phyloP scores from a whole-genome alignment of 345 rosid genomes.

The Noccaea caerulescens region DNA sequence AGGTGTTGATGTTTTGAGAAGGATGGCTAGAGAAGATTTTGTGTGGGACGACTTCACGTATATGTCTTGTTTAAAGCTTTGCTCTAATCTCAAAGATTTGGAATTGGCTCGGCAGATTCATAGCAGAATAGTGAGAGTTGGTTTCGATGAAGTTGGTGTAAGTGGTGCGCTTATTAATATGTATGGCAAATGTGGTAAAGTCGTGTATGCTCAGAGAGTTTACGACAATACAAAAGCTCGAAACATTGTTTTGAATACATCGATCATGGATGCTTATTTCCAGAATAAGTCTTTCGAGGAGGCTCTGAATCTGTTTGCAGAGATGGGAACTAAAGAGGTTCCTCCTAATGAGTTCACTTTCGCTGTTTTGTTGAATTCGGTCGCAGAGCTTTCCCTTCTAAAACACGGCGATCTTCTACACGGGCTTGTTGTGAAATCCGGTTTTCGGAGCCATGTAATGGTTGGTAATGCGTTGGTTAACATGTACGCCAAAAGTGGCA shows the following conservation, averaged over 20 bases:
- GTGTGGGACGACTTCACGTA: conserved; percentile 64
- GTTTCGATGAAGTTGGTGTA: conserved; percentile 48
- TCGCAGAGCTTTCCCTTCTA: conserved; percentile 62
- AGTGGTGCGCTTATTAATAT: conserved; percentile 63
- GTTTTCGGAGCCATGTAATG: conserved; percentile 56
- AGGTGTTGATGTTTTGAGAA: conserved; percentile 57
- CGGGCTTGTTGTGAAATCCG: conserved; percentile 55
- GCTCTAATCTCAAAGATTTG: conserved; percentile 58
- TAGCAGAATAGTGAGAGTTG: conserved; percentile 50
- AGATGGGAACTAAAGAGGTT: conserved; percentile 50
- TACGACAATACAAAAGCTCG: conserved; percentile 48
- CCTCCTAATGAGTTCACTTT: conserved; percentile 75
- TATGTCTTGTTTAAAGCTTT: conserved; percentile 57
- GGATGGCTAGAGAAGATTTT: conserved; percentile 45
- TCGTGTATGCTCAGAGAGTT: conserved; percentile 53
- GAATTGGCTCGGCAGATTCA: conserved; percentile 67
- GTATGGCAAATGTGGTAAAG: conserved; percentile 79
- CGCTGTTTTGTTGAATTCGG: conserved; percentile 60
- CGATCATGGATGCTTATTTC: conserved; percentile 65
- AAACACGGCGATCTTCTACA: conserved; percentile 64
- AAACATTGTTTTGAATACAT: conserved; percentile 70
- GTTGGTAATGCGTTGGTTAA: conserved; percentile 72
- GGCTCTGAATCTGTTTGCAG: conserved; percentile 57
- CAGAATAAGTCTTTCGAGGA: conserved; percentile 76
- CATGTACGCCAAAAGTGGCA: conserved; percentile 75